Evolutionary conservation across 345 rosid species (phyloP).

Genomic region (Hibiscus mutabilis): DNA sequence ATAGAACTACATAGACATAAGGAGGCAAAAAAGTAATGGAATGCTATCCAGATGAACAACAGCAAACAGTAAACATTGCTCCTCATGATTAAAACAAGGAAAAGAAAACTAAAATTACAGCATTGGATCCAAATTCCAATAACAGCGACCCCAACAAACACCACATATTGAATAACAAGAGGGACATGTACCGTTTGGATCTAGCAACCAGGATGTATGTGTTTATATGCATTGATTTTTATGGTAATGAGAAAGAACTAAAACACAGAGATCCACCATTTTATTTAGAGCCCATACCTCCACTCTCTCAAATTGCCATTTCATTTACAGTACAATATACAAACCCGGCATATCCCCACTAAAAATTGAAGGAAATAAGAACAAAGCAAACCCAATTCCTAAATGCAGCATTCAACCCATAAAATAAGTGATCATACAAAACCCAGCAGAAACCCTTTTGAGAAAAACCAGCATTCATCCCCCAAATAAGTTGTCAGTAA

Average conservation of each 20-base stretch:
- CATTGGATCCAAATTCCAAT: neutral
- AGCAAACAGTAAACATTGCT: neutral
- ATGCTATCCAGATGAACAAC: neutral
- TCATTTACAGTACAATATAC: no score
- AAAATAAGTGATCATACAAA: no score
- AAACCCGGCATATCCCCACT: no score
- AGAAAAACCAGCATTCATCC: no score
- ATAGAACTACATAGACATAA: neutral
- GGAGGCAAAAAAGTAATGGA: neutral
- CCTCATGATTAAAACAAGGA: neutral
- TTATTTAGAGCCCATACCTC: constrained; percentile 11
- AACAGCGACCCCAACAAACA: neutral
- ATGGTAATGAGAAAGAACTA: neutral
- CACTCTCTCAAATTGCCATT: no score
- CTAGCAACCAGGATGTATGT: neutral
- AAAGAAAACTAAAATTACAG: neutral
- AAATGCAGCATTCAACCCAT: no score
- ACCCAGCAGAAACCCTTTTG: no score
- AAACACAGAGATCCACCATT: constrained; percentile 16
- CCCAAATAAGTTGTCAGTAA: no score
- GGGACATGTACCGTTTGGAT: constrained; percentile 3
- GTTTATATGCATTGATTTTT: neutral
- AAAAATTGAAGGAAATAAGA: no score
- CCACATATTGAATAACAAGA: neutral
- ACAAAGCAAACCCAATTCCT: no score